Evolutionary conservation across 2,329 filamentous ascomycete species (phyloP).

Genomic region (Lasiodiplodia sp.): DNA sequence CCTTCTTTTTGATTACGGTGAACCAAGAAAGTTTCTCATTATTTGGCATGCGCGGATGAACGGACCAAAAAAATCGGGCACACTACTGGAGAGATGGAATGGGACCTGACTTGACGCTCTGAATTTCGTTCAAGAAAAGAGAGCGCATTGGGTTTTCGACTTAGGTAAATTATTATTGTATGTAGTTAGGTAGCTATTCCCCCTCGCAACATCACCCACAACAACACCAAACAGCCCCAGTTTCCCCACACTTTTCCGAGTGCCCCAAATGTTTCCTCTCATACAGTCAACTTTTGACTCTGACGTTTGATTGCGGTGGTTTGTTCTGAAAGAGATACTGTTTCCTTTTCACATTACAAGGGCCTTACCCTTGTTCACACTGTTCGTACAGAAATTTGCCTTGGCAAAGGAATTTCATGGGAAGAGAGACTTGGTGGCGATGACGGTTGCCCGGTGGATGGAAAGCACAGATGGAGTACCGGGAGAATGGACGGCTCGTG

Average conservation of each 20-base stretch:
- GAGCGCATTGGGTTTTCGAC: constrained; percentile 16
- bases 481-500: neutral
- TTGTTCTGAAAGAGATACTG: constrained; percentile 4
- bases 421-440: neutral
- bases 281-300: neutral
- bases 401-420: neutral
- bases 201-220: constrained; percentile 17
- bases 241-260: neutral
- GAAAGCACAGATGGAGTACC: neutral
- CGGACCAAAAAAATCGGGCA: constrained; percentile 21
- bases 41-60: constrained; percentile 21
- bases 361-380: neutral
- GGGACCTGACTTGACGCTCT: constrained; percentile 19
- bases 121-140: constrained; percentile 3
- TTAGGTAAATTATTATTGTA: constrained; percentile 24
- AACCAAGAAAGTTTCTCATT: constrained; percentile 20
- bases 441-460: constrained; percentile 2
- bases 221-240: constrained; percentile 16
- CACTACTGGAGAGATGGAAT: constrained; percentile 15
- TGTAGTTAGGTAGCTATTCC: constrained; percentile 29
- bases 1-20: constrained; percentile 16
- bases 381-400: neutral
- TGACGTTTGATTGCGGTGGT: constrained; percentile 4
- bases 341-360: neutral
- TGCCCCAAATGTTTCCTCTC: neutral